These are phyloP conservation scores for Zhuliangozyma parablackwelliae DNA, from an alignment of 1,139 yeast genomes.

Conservation along the genomic window DNA sequence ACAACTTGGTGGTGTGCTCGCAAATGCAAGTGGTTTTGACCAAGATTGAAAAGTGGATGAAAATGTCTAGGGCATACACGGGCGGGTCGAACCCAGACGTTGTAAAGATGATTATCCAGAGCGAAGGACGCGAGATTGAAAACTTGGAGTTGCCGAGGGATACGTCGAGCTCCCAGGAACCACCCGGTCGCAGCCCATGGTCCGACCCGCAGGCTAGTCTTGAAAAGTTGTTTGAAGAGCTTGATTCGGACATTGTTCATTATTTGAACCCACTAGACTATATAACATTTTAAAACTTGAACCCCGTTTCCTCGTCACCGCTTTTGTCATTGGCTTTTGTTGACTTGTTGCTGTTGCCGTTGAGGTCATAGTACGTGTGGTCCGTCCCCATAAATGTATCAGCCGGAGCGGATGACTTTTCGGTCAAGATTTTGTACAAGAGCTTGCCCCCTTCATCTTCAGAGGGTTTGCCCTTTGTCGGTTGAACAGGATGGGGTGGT, in stretches of 20 bases:
- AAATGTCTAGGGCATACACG: conserved; percentile 25
- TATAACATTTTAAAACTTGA: conserved; percentile 9
- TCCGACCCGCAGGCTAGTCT: neutral
- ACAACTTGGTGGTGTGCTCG: conserved; percentile 33
- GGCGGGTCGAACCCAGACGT: conserved; percentile 15
- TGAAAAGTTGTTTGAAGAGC: conserved; percentile 29
- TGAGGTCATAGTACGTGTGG: conserved; percentile 2
- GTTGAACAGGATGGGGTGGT: conserved; percentile 2
- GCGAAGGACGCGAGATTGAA: conserved; percentile 39
- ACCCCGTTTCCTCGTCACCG: conserved; percentile 6
- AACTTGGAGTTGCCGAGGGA: conserved; percentile 31
- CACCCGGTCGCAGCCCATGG: too few species aligned
- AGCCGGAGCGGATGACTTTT: conserved; percentile 3
- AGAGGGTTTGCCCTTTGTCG: neutral
- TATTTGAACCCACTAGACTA: conserved; percentile 26
- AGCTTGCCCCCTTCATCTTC: conserved; percentile 3
- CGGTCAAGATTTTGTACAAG: conserved; percentile 9
- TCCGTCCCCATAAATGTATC: conserved; percentile 3
- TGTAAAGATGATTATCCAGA: conserved; percentile 40
- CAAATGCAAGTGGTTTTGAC: conserved; percentile 41
- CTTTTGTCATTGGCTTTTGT: too few species aligned
- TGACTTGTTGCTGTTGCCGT: neutral
- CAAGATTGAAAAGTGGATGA: conserved; percentile 47
- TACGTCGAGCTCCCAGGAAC: too few species aligned
- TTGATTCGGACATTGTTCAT: conserved; percentile 26